These are phyloP conservation scores for Falciphora oryzae DNA, from an alignment of 2,329 filamentous ascomycete species.

Conservation along the genomic window DNA sequence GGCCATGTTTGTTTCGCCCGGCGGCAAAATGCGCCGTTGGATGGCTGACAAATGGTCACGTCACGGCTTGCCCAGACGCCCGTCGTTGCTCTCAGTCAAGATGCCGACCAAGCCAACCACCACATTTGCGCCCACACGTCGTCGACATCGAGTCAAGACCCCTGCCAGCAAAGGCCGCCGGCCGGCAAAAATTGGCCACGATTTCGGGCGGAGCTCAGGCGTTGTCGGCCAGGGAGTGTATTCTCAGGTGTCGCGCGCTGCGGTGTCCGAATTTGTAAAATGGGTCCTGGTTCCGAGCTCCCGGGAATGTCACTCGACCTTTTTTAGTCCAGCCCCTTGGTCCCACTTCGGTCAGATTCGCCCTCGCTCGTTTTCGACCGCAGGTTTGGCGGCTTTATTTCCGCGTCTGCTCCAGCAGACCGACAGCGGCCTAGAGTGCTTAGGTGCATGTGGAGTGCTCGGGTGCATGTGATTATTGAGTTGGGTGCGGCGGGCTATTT, in stretches of 20 bases:
- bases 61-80: neutral
- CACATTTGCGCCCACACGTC: neutral
- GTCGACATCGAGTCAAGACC: neutral
- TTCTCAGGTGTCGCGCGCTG: neutral
- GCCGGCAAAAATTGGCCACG: neutral
- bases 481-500: neutral
- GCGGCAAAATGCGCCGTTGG: neutral
- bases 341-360: too few species aligned
- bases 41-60: neutral
- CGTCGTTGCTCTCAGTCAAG: neutral
- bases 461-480: too few species aligned
- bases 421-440: neutral
- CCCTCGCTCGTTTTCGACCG: too few species aligned
- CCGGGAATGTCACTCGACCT: neutral
- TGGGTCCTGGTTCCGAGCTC: neutral
- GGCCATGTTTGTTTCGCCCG: too few species aligned
- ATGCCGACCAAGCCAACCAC: neutral
- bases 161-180: neutral
- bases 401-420: too few species aligned
- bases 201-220: neutral
- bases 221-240: too few species aligned
- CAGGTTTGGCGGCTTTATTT: neutral
- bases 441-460: neutral
- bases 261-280: neutral
- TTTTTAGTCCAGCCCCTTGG: neutral